A percentile compares a stretch with the other conserved stretches of the same genome.
phyloP scores from a whole-genome alignment of 768 basidiomycete species.

The Ramaria sp. region DNA sequence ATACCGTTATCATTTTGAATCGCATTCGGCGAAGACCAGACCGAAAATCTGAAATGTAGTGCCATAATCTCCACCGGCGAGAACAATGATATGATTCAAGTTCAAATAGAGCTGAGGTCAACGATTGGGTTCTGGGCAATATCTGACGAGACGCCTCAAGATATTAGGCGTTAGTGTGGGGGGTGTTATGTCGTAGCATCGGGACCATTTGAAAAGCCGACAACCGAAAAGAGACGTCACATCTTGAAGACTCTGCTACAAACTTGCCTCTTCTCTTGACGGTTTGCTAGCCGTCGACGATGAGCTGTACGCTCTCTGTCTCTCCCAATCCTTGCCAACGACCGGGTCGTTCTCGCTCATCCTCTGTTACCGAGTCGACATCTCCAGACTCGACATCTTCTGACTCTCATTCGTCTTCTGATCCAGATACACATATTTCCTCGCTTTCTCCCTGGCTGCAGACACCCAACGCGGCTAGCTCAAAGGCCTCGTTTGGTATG shows the following conservation, averaged over 20 bases:
- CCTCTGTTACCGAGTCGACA: slow-evolving; percentile 1
- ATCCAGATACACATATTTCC: slow-evolving; percentile 3
- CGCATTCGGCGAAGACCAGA: too few species aligned
- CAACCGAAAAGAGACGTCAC: background rate
- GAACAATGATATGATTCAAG: too few species aligned
- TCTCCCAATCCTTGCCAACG: background rate
- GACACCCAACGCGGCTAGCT: background rate
- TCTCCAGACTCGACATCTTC: slow-evolving; percentile 5
- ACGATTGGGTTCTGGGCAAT: too few species aligned
- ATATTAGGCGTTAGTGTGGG: too few species aligned
- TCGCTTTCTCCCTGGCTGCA: slow-evolving; percentile 3
- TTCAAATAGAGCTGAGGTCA: too few species aligned
- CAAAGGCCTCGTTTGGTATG: background rate
- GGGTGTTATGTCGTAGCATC: too few species aligned
- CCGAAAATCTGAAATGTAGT: too few species aligned
- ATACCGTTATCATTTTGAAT: too few species aligned
- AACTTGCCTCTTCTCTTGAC: background rate
- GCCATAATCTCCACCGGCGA: too few species aligned
- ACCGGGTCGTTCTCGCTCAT: background rate
- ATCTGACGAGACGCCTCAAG: too few species aligned
- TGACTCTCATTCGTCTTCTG: slow-evolving; percentile 6
- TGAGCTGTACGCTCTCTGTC: background rate
- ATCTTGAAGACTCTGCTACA: background rate
- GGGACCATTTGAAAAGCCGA: too few species aligned
- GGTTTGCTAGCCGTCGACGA: background rate